Conservation (phyloP, 208 protist genomes). For the Vickermania spadyakhi region DNA sequence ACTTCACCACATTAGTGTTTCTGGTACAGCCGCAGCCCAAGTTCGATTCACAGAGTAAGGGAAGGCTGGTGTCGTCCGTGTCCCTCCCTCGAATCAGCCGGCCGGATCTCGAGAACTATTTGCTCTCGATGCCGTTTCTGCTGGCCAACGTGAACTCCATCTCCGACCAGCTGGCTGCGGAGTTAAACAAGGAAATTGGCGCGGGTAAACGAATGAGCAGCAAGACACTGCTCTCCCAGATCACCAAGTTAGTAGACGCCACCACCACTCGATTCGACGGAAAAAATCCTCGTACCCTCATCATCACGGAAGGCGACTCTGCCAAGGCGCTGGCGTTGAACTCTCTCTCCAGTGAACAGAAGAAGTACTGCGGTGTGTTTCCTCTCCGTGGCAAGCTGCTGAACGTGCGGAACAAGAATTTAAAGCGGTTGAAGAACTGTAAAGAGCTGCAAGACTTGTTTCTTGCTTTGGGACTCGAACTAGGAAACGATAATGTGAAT, state of each 20-base stretch:
- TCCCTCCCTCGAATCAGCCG: conserved; percentile 82
- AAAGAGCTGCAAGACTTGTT: conserved; percentile 91
- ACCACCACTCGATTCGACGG: conserved; percentile 63
- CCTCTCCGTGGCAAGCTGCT: conserved; percentile 97
- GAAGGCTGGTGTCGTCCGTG: conserved; percentile 90
- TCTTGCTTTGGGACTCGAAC: conserved; percentile 64
- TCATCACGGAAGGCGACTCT: conserved; percentile 98
- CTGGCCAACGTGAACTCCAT: conserved; percentile 67
- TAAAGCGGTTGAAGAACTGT: conserved; percentile 89
- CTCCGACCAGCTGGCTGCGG: conserved; percentile 48
- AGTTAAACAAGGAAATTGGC: conserved; percentile 80
- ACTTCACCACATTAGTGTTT: conserved; percentile 98
- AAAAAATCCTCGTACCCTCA: conserved; percentile 92
- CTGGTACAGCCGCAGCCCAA: conserved; percentile 98
- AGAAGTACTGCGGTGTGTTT: conserved; percentile 96
- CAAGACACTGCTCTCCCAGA: conserved; percentile 74
- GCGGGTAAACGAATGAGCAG: conserved; percentile 58
- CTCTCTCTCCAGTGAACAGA: conserved; percentile 94
- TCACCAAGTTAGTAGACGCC: conserved; percentile 97
- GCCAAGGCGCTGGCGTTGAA: conserved; percentile 96
- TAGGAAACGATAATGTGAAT: conserved; percentile 68
- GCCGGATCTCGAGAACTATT: conserved; percentile 78
- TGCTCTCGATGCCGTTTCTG: conserved; percentile 73
- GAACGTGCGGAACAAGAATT: conserved; percentile 94
- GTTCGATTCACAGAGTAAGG: conserved; percentile 99